Evolutionary conservation across 805 yeast genomes (phyloP).

Genomic region (Myxozyma neglecta): DNA sequence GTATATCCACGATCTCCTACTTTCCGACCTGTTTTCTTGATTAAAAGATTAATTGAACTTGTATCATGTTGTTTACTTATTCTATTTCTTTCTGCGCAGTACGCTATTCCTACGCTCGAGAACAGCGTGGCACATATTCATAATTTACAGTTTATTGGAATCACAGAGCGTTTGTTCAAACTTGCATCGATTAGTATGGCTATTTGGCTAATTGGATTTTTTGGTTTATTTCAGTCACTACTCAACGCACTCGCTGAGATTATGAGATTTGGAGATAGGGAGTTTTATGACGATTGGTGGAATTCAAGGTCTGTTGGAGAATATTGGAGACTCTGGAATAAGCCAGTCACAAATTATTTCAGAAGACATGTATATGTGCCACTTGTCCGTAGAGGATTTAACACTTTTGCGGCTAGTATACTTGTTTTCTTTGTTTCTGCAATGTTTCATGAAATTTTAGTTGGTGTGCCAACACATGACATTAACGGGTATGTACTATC

Average conservation of each 20-base stretch:
- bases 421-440: slow-evolving; percentile 48
- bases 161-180: slow-evolving; percentile 43
- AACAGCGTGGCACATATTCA: slow-evolving; percentile 39
- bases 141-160: slow-evolving; percentile 33
- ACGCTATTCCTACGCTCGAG: slow-evolving; percentile 48
- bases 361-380: slow-evolving; percentile 48
- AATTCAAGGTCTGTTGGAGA: slow-evolving; percentile 50
- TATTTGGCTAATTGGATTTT: slow-evolving; percentile 48
- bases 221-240: slow-evolving; percentile 46
- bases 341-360: slow-evolving; percentile 47
- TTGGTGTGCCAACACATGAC: slow-evolving; percentile 51
- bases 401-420: slow-evolving; percentile 38
- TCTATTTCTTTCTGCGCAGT: slow-evolving; percentile 45
- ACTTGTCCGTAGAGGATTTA: slow-evolving; percentile 41
- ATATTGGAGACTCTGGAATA: slow-evolving; percentile 52
- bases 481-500: slow-evolving; percentile 41
- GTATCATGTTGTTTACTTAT: slow-evolving; percentile 38
- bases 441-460: slow-evolving; percentile 48
- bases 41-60: slow-evolving; percentile 43
- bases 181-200: slow-evolving; percentile 46
- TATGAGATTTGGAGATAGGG: slow-evolving; percentile 48
- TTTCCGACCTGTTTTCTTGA: slow-evolving; percentile 39
- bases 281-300: slow-evolving; percentile 54
- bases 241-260: slow-evolving; percentile 49
- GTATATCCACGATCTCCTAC: slow-evolving; percentile 45